A percentile compares a stretch with the other conserved stretches of the same genome.
Conservation (phyloP, 2,329 filamentous ascomycete genomes). For the Xylariaceae sp. region DNA sequence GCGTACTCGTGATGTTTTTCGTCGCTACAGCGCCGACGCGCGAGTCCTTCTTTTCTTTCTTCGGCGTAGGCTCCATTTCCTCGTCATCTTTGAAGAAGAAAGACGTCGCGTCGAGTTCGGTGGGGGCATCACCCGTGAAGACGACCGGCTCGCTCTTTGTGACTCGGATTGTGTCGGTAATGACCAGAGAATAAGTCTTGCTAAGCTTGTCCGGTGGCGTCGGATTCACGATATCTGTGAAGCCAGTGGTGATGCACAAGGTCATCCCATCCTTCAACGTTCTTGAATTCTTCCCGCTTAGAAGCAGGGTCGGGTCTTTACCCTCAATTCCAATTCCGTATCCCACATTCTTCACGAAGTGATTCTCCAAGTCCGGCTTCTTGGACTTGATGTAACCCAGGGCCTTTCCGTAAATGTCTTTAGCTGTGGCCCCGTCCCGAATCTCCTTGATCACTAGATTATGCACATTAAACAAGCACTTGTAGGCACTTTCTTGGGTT, state of each 20-base stretch:
- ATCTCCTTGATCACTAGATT: slow-evolving; percentile 88
- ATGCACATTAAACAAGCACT: slow-evolving; percentile 78
- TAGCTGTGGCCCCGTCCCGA: slow-evolving; percentile 77
- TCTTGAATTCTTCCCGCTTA: slow-evolving; percentile 83
- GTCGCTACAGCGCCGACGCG: slow-evolving; percentile 83
- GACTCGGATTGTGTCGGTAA: slow-evolving; percentile 91
- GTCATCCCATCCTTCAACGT: slow-evolving; percentile 96
- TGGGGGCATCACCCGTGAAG: slow-evolving; percentile 89
- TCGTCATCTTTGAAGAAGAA: slow-evolving; percentile 99
- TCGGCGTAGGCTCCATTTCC: slow-evolving; percentile 78
- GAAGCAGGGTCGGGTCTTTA: slow-evolving; percentile 73
- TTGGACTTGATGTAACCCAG: slow-evolving; percentile 75
- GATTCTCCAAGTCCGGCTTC: slow-evolving; percentile 91
- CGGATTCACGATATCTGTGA: slow-evolving; percentile 84
- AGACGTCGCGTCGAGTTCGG: slow-evolving; percentile 87
- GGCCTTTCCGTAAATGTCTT: slow-evolving; percentile 90
- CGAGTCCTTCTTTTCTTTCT: slow-evolving; percentile 82
- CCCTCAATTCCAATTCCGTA: slow-evolving; percentile 91
- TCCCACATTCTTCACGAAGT: slow-evolving; percentile 90
- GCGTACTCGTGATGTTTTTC: slow-evolving; percentile 92
- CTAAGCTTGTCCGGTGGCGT: slow-evolving; percentile 86
- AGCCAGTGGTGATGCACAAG: slow-evolving; percentile 81
- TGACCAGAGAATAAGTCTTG: slow-evolving; percentile 80
- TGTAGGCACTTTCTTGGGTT: slow-evolving; percentile 90
- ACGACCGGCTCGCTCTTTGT: slow-evolving; percentile 73